Conservation (phyloP, 83 land plant species). For the Picea abies region DNA sequence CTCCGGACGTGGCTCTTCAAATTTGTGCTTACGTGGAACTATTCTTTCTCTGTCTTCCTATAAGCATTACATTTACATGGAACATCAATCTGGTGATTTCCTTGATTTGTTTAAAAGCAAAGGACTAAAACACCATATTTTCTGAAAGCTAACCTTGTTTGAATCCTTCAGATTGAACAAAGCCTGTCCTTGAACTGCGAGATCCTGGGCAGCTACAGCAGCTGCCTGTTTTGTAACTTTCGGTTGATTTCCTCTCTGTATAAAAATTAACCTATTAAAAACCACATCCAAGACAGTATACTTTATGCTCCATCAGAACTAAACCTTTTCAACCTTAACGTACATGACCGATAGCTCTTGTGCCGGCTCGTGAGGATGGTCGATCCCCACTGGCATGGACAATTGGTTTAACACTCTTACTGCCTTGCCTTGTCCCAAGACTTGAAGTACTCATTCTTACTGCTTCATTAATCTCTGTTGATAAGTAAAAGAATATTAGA, state of each 20-base stretch:
- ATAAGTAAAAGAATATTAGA: background rate
- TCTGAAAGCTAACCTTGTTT: constrained; percentile 65
- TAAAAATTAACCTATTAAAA: background rate
- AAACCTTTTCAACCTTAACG: constrained; percentile 4
- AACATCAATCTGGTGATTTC: background rate
- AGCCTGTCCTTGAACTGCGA: constrained; percentile 90
- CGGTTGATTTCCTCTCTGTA: constrained; percentile 33
- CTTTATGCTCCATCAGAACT: background rate
- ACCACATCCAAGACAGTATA: constrained; percentile 2
- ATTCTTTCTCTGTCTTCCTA: constrained; percentile 93
- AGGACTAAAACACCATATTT: background rate
- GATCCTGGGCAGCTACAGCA: constrained; percentile 76
- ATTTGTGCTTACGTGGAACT: constrained; percentile 80
- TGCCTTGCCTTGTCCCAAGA: constrained; percentile 27
- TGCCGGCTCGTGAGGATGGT: constrained; percentile 30
- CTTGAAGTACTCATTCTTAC: constrained; percentile 22
- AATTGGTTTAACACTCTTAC: constrained; percentile 42
- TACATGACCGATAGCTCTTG: constrained; percentile 38
- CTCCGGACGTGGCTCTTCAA: constrained; percentile 92
- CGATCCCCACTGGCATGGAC: constrained; percentile 37
- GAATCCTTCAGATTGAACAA: constrained; percentile 88
- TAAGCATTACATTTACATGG: constrained; percentile 8
- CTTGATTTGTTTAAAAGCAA: background rate
- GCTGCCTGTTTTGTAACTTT: constrained; percentile 70
- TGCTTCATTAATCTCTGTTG: constrained; percentile 43